Base-by-base conservation (phyloP, 2,329 filamentous ascomycete species). In the Aphanocladium album region DNA sequence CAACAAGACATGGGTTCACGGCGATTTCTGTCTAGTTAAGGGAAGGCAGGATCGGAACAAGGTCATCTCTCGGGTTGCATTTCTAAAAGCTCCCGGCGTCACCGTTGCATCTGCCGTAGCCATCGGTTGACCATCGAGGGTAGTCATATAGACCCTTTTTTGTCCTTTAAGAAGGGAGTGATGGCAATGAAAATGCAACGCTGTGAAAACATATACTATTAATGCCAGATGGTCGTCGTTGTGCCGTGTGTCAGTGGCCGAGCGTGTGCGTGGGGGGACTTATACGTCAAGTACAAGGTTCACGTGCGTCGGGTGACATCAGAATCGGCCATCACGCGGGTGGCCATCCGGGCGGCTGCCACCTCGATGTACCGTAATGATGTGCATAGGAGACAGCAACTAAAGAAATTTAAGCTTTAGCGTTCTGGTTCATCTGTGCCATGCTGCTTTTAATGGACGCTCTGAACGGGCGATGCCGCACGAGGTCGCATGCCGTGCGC, bases 261-360 rank as follows among this genome's bases (percentile, higher is more conserved):
- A 35, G 25, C 17, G 14, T 14, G 17, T 16, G 16, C 17, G 27
- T 47, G n/a, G n/a, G 39, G 5, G 5, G 54, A 23, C 27, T 49
- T 25, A 14, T 2, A 12, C 27, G 54, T 37, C 3, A 8, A 43
- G n/a, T 27, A 43, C n/a, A 41, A 16, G 41, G 54, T 39, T 25
- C 54, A 47, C 54, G 41, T 57, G 54, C 41, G 12, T 7, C 43
- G 14, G 30, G 54, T 57, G 54, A 57, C 43, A 47, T 37, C 30
- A 25, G 43, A 47, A 47, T 45, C 37, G 12, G 27, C 41, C 30
- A 47, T 57, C 54, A 57, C 54, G 54, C 54, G 54, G 54, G 54
- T 19, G 33, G 43, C 25, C 11, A 45, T 39, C 39, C 39, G 51
- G 39, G 16, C 37, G 39, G 52, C 39, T 33, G 52, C 52, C 52